These are phyloP conservation scores for Kazachstania kunashirensis DNA, from an alignment of 805 yeast genomes.

Conservation along the genomic window DNA sequence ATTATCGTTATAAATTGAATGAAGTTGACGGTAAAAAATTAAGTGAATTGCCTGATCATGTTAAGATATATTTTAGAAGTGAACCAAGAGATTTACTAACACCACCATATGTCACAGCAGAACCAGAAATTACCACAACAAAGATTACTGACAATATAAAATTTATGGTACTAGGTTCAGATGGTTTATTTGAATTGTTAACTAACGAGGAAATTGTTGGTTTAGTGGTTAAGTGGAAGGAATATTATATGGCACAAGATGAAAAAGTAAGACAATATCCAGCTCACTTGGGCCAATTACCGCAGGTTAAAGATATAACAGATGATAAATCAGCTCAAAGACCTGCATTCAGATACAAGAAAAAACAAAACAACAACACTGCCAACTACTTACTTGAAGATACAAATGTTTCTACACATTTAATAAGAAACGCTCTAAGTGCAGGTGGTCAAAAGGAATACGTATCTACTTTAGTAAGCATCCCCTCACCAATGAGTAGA, in stretches of 20 bases:
- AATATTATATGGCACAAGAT: constrained; percentile 36
- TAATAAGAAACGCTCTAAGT: constrained; percentile 84
- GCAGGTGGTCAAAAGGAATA: constrained; percentile 85
- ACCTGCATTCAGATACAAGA: constrained; percentile 59
- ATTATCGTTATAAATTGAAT: constrained; percentile 85
- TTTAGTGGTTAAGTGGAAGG: constrained; percentile 89
- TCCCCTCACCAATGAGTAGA: constrained; percentile 86
- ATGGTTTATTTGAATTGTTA: constrained; percentile 86
- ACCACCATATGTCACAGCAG: constrained; percentile 97
- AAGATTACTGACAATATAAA: constrained; percentile 62
- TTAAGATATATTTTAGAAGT: constrained; percentile 74
- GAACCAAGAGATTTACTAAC: constrained; percentile 63
- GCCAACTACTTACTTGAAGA: constrained; percentile 59
- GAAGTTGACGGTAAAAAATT: constrained; percentile 34
- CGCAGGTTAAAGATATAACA: constrained; percentile 55
- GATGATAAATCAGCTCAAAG: constrained; percentile 48
- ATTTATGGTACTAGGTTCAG: constrained; percentile 86
- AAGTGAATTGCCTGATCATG: constrained; percentile 61
- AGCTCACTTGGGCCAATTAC: constrained; percentile 34
- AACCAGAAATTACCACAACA: constrained; percentile 82
- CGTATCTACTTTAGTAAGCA: constrained; percentile 77
- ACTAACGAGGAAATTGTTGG: constrained; percentile 89
- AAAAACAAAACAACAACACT: constrained; percentile 16
- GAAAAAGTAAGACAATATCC: constrained; percentile 7
- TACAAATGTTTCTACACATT: constrained; percentile 82